These are phyloP conservation scores for Beta vulgaris DNA, from an alignment of 148 eudicot species.

Conservation along the genomic window DNA sequence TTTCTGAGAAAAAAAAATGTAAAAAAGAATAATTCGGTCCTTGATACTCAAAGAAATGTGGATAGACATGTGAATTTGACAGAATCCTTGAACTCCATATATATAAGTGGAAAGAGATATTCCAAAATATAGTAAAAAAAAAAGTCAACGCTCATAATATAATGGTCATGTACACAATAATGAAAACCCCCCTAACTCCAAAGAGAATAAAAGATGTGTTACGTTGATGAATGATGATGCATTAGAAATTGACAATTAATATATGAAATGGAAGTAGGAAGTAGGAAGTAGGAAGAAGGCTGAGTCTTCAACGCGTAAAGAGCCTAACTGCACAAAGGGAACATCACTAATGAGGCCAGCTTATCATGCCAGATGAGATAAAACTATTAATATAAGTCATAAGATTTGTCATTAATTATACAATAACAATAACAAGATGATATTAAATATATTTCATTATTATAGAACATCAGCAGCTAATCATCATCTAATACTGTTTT, in stretches of 20 bases:
- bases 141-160: conserved; percentile 31
- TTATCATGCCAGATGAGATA: conserved; percentile 27
- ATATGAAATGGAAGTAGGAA: no score
- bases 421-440: neutral
- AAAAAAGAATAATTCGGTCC: neutral
- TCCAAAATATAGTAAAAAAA: neutral
- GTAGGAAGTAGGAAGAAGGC: neutral
- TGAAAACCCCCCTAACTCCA: neutral
- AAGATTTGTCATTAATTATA: conserved; percentile 6
- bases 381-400: conserved; percentile 4
- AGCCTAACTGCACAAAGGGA: conserved; percentile 30
- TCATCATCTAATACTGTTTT: conserved; percentile 10
- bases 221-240: no score
- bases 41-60: neutral
- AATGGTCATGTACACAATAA: neutral
- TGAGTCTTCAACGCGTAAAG: conserved; percentile 31
- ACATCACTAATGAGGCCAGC: conserved; percentile 36
- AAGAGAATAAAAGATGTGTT: conserved; percentile 7
- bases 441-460: neutral
- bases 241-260: neutral
- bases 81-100: neutral
- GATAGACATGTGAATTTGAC: neutral
- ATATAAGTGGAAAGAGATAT: neutral
- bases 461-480: no score
- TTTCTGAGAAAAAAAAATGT: no score